Conservation (phyloP, 2,329 filamentous ascomycete genomes). For the Penicillium sp. region DNA sequence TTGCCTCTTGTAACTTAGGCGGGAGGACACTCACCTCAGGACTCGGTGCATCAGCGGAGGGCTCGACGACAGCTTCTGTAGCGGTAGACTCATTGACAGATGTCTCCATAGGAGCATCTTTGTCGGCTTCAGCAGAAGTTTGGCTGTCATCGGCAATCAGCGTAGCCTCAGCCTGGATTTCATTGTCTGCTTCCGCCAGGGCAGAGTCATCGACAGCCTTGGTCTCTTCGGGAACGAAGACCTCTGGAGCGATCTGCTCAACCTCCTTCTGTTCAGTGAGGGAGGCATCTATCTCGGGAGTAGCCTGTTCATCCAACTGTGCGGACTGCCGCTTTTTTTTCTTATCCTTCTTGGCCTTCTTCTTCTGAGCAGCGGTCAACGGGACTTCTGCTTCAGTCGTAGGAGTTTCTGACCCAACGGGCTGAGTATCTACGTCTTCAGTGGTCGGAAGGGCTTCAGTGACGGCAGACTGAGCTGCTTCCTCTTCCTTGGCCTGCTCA, state of each 20-base stretch:
- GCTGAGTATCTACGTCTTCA: neutral
- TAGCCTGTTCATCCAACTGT: constrained; percentile 12
- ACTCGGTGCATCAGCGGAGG: neutral
- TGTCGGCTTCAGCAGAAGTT: neutral
- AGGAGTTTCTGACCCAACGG: constrained; percentile 1
- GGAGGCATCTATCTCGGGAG: constrained; percentile 4
- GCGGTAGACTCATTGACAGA: neutral
- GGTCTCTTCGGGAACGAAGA: neutral
- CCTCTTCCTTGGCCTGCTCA: constrained; percentile 6
- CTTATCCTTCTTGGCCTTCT: constrained; percentile 47
- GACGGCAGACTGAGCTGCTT: neutral
- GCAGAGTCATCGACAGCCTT: neutral
- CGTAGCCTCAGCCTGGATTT: constrained; percentile 1
- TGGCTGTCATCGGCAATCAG: neutral
- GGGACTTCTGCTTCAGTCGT: constrained; percentile 16
- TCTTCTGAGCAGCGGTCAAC: constrained; percentile 30
- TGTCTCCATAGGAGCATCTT: neutral
- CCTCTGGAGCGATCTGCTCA: neutral
- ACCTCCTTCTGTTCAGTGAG: neutral
- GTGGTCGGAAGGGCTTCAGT: neutral
- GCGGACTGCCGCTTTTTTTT: constrained; percentile 25
- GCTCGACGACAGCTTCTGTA: constrained; percentile 2
- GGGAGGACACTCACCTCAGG: constrained; percentile 2
- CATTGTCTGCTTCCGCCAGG: neutral
- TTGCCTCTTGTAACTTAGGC: neutral